Conservation (phyloP, 2,329 filamentous ascomycete genomes). For the Pseudocercospora pini-densiflorae region DNA sequence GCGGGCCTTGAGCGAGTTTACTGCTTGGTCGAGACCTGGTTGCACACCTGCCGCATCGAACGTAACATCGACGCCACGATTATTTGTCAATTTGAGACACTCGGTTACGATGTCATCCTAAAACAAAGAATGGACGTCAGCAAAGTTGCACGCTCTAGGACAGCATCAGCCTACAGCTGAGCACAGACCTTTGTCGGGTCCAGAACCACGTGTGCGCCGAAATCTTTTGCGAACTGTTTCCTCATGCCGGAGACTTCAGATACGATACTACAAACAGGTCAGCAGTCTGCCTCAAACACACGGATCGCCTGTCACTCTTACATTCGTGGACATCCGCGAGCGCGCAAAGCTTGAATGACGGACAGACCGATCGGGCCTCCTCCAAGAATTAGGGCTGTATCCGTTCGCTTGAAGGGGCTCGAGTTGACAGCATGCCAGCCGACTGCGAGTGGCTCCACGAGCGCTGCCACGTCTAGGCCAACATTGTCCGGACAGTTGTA, state of each 20-base stretch:
- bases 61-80: conserved; percentile 54
- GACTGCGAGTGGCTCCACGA: conserved; percentile 60
- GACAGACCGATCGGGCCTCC: conserved; percentile 60
- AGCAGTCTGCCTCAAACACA: neutral
- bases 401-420: conserved; percentile 53
- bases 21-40: conserved; percentile 53
- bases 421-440: conserved; percentile 61
- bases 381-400: conserved; percentile 56
- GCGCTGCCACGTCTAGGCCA: conserved; percentile 55
- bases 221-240: conserved; percentile 55
- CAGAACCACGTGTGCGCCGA: conserved; percentile 58
- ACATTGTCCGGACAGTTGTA: conserved; percentile 57
- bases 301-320: neutral
- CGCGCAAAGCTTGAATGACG: conserved; percentile 53
- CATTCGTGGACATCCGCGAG: conserved; percentile 52
- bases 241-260: conserved; percentile 55
- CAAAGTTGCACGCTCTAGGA: neutral
- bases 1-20: conserved; percentile 54
- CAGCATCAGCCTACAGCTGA: neutral
- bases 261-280: conserved; percentile 45
- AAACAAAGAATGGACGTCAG: neutral
- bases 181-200: conserved; percentile 52
- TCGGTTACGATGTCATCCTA: conserved; percentile 53
- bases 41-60: conserved; percentile 61
- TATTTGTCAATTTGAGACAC: conserved; percentile 50